Conservation (phyloP, 2,329 filamentous ascomycete genomes). For the Neobulgaria alba region DNA sequence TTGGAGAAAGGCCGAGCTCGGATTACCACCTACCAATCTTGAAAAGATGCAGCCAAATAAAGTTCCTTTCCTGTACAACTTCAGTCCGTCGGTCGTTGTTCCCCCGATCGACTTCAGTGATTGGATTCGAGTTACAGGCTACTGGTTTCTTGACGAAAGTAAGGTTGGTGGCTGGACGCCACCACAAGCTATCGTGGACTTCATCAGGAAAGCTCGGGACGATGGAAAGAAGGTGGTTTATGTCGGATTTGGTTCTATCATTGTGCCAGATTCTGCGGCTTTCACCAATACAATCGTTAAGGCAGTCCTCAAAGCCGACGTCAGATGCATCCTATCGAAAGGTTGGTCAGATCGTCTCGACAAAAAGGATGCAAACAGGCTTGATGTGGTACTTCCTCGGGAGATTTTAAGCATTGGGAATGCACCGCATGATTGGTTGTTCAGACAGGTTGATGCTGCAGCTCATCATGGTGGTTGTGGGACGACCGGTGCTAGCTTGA, state of each 20-base stretch:
- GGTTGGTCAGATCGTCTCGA: slow-evolving; percentile 87
- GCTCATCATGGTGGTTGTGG: slow-evolving; percentile 92
- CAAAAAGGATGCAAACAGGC: slow-evolving; percentile 43
- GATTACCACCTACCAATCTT: slow-evolving; percentile 69
- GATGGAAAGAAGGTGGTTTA: slow-evolving; percentile 93
- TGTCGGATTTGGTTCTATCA: slow-evolving; percentile 93
- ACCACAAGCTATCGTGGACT: slow-evolving; percentile 64
- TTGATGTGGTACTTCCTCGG: slow-evolving; percentile 58
- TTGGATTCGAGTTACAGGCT: slow-evolving; percentile 95
- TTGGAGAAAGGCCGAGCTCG: slow-evolving; percentile 77
- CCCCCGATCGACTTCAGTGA: slow-evolving; percentile 93
- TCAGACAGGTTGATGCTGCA: slow-evolving; percentile 85
- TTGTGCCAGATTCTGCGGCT: slow-evolving; percentile 79
- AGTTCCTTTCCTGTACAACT: slow-evolving; percentile 98
- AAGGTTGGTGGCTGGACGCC: slow-evolving; percentile 65
- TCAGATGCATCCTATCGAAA: slow-evolving; percentile 90
- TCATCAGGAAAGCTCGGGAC: slow-evolving; percentile 72
- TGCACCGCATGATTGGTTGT: slow-evolving; percentile 95
- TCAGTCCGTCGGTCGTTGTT: slow-evolving; percentile 86
- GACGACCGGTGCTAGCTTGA: slow-evolving; percentile 85
- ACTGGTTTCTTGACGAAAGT: slow-evolving; percentile 98
- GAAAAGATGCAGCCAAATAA: slow-evolving; percentile 94
- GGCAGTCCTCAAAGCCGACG: slow-evolving; percentile 81
- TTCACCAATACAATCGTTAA: slow-evolving; percentile 91
- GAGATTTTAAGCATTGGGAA: slow-evolving; percentile 85